phyloP scores from a whole-genome alignment of 164 flowering plant species.

The Hamamelis virginiana region DNA sequence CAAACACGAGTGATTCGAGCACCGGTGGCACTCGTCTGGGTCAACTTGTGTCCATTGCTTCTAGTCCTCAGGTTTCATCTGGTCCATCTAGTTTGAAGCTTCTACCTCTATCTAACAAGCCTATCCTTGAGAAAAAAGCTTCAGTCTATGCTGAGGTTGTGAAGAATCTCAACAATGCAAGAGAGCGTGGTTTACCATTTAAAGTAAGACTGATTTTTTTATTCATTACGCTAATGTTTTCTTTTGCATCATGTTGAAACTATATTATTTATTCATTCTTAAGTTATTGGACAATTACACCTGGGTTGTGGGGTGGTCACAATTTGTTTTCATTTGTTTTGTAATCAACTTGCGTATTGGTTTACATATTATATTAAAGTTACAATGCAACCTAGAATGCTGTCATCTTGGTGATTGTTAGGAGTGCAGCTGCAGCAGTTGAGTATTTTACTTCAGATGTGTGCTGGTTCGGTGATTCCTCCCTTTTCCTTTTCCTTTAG shows the following conservation, averaged over 20 bases:
- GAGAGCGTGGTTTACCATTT: slow-evolving; percentile 69
- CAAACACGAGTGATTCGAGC: slow-evolving; percentile 45
- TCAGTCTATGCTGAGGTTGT: slow-evolving; percentile 72
- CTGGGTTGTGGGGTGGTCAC: neutral
- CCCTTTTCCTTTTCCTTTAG: neutral
- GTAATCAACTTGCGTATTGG: neutral
- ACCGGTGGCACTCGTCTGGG: slow-evolving; percentile 37
- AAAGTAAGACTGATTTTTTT: slow-evolving; percentile 46
- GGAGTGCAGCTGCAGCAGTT: neutral
- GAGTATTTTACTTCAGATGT: neutral
- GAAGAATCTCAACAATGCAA: slow-evolving; percentile 70
- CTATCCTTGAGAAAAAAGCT: slow-evolving; percentile 74
- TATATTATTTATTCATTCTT: neutral
- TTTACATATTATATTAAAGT: neutral
- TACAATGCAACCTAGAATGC: neutral
- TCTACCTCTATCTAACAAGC: slow-evolving; percentile 48
- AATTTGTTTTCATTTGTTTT: too few relatives aligned
- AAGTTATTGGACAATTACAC: neutral
- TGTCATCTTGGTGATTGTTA: neutral
- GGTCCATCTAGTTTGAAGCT: slow-evolving; percentile 51
- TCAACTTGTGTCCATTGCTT: slow-evolving; percentile 47
- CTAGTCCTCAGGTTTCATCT: slow-evolving; percentile 54
- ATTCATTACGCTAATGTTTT: neutral
- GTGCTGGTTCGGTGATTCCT: neutral
- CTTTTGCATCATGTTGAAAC: neutral